Evolutionary conservation across 805 yeast species (phyloP).

Genomic region (Ogataea philodendri): DNA sequence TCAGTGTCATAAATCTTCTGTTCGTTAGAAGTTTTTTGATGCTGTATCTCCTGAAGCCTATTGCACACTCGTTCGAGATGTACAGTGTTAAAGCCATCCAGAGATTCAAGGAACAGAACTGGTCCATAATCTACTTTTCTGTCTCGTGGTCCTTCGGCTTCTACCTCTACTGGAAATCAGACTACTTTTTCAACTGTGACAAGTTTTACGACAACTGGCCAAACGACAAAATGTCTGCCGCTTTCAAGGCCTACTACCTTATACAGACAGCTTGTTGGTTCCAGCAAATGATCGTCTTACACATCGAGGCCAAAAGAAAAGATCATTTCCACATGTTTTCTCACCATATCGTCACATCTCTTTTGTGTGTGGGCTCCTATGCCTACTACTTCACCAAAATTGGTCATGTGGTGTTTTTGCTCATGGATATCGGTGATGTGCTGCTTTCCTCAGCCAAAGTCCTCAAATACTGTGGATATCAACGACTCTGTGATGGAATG

Average conservation of each 20-base stretch:
- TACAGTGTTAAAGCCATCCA: constrained; percentile 48
- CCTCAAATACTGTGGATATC: constrained; percentile 67
- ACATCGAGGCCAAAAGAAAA: constrained; percentile 75
- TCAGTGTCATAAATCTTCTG: constrained; percentile 54
- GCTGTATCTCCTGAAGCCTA: constrained; percentile 55
- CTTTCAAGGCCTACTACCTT: constrained; percentile 68
- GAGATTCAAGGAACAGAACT: constrained; percentile 85
- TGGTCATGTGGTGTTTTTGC: constrained; percentile 72
- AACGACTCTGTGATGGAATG: constrained; percentile 59
- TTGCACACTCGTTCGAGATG: constrained; percentile 49
- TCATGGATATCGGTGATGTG: constrained; percentile 85
- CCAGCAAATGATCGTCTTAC: constrained; percentile 72
- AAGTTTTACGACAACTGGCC: constrained; percentile 73
- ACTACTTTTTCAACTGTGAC: constrained; percentile 58
- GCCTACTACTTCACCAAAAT: constrained; percentile 66
- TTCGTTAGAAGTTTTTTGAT: constrained; percentile 61
- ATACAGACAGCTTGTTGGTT: constrained; percentile 75
- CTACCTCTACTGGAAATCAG: constrained; percentile 53
- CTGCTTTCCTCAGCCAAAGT: constrained; percentile 71
- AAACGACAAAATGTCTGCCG: constrained; percentile 51
- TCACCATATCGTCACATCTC: constrained; percentile 81
- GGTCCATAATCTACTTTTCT: constrained; percentile 65
- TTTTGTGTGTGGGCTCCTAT: constrained; percentile 69
- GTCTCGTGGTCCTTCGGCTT: constrained; percentile 56
- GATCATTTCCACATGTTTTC: constrained; percentile 84